Conservation (phyloP, 1,139 yeast genomes). For the Keqinozyma sinolaborantium region DNA sequence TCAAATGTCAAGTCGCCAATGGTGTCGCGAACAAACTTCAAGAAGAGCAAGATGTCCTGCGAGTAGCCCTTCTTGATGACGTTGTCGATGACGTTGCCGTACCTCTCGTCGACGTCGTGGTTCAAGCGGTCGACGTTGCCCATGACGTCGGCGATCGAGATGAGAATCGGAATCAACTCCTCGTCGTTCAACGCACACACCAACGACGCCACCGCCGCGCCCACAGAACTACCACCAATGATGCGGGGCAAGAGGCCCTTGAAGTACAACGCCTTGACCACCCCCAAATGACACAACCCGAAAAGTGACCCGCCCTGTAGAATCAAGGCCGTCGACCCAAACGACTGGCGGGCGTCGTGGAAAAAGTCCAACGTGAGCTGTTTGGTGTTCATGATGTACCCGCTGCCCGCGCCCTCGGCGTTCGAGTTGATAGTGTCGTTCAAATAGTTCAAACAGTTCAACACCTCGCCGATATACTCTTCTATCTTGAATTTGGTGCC, state of each 20-base stretch:
- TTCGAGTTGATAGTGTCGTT: slow-evolving; percentile 30
- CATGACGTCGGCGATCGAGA: slow-evolving; percentile 48
- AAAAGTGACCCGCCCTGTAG: slow-evolving; percentile 93
- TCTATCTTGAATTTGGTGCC: slow-evolving; percentile 90
- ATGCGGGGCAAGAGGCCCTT: slow-evolving; percentile 78
- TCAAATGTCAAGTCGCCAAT: slow-evolving; percentile 87
- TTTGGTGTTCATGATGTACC: slow-evolving; percentile 43
- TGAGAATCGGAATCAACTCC: slow-evolving; percentile 50
- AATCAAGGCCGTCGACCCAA: slow-evolving; percentile 86
- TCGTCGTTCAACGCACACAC: slow-evolving; percentile 66
- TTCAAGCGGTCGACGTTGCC: slow-evolving; percentile 43
- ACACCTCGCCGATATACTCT: slow-evolving; percentile 76
- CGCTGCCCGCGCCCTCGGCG: slow-evolving; percentile 23
- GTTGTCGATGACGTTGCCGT: slow-evolving; percentile 65
- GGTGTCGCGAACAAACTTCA: slow-evolving; percentile 73
- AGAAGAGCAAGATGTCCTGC: slow-evolving; percentile 75
- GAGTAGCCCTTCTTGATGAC: slow-evolving; percentile 75
- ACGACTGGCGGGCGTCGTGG: slow-evolving; percentile 85
- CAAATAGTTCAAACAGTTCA: slow-evolving; percentile 61
- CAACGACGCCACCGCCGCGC: slow-evolving; percentile 87
- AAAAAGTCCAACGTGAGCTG: slow-evolving; percentile 78
- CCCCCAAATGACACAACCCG: slow-evolving; percentile 92
- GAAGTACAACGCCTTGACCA: slow-evolving; percentile 72
- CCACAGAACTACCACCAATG: slow-evolving; percentile 91
- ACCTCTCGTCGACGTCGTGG: slow-evolving; percentile 60